Percentiles rank a stretch among this genome's conserved stretches.
Evolutionary conservation across 2,329 filamentous ascomycete species (phyloP).

Genomic region (Hypoxylon rubiginosum): DNA sequence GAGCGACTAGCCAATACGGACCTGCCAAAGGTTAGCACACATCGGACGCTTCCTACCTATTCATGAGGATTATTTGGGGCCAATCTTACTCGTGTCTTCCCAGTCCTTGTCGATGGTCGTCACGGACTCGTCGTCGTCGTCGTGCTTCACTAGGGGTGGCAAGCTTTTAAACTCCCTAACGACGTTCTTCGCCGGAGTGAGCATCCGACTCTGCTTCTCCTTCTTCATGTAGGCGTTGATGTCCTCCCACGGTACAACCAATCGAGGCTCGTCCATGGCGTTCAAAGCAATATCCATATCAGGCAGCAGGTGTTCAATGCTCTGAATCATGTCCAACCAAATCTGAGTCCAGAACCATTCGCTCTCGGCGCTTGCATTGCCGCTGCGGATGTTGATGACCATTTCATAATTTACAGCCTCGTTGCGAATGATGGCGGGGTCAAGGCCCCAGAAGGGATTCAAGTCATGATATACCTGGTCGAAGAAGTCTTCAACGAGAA

Average conservation of each 20-base stretch:
- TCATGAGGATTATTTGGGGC: neutral
- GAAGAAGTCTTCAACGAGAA: constrained; percentile 64
- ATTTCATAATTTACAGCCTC: constrained; percentile 70
- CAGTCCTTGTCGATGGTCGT: constrained; percentile 60
- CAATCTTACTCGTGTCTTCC: constrained; percentile 63
- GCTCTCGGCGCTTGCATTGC: constrained; percentile 64
- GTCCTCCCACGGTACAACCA: constrained; percentile 74
- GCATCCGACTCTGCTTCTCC: constrained; percentile 62
- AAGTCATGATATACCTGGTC: constrained; percentile 68
- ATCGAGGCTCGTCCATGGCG: constrained; percentile 74
- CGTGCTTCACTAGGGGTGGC: constrained; percentile 55
- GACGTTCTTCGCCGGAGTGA: constrained; percentile 61
- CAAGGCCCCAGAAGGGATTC: constrained; percentile 67
- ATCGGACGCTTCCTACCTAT: constrained; percentile 5
- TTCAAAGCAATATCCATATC: constrained; percentile 78
- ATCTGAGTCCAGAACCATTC: constrained; percentile 72
- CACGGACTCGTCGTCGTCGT: constrained; percentile 56
- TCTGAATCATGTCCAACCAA: constrained; percentile 67
- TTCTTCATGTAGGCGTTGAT: constrained; percentile 67
- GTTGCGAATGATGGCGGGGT: constrained; percentile 62
- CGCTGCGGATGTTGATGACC: constrained; percentile 70
- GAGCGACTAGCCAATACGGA: constrained; percentile 69
- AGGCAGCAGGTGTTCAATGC: constrained; percentile 68
- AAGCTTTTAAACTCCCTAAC: constrained; percentile 60
- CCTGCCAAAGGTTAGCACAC: constrained; percentile 51